Base-by-base conservation (phyloP, 2,329 filamentous ascomycete species). In the Diaporthe sp. region DNA sequence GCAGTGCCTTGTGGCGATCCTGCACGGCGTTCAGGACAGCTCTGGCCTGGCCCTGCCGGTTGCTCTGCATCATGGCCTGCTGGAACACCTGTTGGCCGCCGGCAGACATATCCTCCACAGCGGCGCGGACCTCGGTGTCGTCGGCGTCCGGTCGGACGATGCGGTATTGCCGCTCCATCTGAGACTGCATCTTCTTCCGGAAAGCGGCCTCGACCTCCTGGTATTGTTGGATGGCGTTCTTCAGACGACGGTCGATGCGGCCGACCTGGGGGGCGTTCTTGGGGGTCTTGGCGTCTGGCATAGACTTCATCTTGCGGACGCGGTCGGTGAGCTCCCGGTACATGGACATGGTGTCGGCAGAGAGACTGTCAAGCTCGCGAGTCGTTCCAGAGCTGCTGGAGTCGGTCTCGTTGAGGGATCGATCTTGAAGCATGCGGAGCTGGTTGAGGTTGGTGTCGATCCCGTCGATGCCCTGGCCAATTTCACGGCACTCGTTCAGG, bases 101-200 rank as follows among this genome's bases (percentile, higher is more conserved):
- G 77, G 93, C 90, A 20, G 86, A 89, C 79, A 90, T 89, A 80
- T 95, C 92, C 81, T 96, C 92, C 0, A 96, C 93, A 22, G 94
- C 95, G 75, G 93, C 91, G 75, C 90, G 89, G 39, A 98, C 91
- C 84, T 98, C 95, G 58, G 89, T 87, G 72, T 97, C 94, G 39
- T 91, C 90, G 4, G 95, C 95, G 75, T 98, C 92, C 31, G 95
- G 94, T 78, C 92, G 91, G 73, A 97, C 96, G 82, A 98, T 98
- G 76, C 94, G 91, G 85, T 97, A 98, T 83, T 98, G 95, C 73
- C 97, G 91, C 79, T 92, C 94, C 86, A 97, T 94, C 85, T 97
- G 95, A 68, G 95, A 94, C 83, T 94, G 90, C 44, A 95, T 92
- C 79, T 93, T 92, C 85, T 94, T 94, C 82, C 94, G 91, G 89